A percentile compares a stretch with the other conserved stretches of the same genome.
Conservation (phyloP, 192 early-diverging fungal genomes). For the Backusella mclennaniae region DNA sequence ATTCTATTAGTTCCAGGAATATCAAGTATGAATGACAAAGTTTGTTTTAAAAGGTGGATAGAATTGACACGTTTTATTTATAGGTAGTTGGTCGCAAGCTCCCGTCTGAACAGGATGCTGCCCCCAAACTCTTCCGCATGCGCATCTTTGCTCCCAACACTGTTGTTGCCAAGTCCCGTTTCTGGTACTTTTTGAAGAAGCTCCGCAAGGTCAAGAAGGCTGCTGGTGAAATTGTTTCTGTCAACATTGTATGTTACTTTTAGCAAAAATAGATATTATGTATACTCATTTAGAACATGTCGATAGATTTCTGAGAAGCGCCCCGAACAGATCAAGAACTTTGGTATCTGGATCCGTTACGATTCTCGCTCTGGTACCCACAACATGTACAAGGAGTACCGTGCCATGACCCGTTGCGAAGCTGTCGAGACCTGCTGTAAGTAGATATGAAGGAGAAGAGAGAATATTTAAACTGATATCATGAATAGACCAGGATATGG, state of each 20-base stretch:
- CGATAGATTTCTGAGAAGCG: conserved; percentile 93
- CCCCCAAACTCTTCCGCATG: conserved; percentile 97
- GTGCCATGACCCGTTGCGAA: conserved; percentile 83
- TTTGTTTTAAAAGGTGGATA: neutral
- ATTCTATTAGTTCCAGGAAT: neutral
- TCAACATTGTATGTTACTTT: conserved; percentile 61
- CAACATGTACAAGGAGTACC: conserved; percentile 99
- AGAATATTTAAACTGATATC: neutral
- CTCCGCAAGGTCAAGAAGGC: conserved; percentile 99
- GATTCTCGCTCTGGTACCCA: conserved; percentile 99
- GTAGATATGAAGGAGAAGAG: neutral
- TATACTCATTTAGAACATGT: neutral
- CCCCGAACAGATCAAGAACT: conserved; percentile 93
- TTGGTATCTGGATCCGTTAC: conserved; percentile 99
- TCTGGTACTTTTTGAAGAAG: conserved; percentile 99
- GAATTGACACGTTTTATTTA: neutral
- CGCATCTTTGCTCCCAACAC: conserved; percentile 98
- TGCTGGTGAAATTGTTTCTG: conserved; percentile 95
- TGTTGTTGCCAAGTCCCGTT: conserved; percentile 97
- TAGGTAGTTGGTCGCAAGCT: conserved; percentile 95
- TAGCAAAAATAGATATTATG: neutral
- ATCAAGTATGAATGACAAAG: neutral
- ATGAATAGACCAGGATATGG: conserved; percentile 89
- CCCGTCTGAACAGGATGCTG: conserved; percentile 87
- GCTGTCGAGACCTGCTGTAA: conserved; percentile 65